These are phyloP conservation scores for Thermothelomyces thermophilus DNA, from an alignment of 2,329 filamentous ascomycete genomes.

Conservation along the genomic window DNA sequence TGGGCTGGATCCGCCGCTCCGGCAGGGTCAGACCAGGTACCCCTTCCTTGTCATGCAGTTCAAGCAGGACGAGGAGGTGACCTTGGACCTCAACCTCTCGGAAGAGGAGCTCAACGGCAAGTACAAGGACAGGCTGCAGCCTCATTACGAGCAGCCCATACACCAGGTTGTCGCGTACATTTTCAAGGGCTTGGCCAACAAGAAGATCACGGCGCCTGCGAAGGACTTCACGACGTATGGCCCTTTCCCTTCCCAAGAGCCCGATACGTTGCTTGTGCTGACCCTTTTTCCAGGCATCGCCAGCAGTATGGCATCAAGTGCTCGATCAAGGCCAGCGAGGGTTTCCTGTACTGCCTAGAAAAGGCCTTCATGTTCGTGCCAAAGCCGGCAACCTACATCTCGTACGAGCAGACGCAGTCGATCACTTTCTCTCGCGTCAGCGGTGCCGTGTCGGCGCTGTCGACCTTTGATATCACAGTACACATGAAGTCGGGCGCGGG, in stretches of 20 bases:
- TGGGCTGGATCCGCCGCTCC: conserved; percentile 86
- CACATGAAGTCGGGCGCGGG: conserved; percentile 79
- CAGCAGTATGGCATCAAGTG: conserved; percentile 95
- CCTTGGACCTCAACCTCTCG: conserved; percentile 91
- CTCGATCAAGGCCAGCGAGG: conserved; percentile 99
- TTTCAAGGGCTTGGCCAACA: conserved; percentile 88
- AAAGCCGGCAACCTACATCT: conserved; percentile 95
- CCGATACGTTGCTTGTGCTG: not conserved
- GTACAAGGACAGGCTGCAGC: conserved; percentile 83
- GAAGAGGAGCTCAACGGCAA: conserved; percentile 76
- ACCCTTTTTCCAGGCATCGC: conserved; percentile 58
- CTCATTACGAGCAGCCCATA: conserved; percentile 89
- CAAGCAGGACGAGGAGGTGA: conserved; percentile 95
- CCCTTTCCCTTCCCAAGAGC: conserved; percentile 13
- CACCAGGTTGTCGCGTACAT: conserved; percentile 92
- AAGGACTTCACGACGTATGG: conserved; percentile 82
- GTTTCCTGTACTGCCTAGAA: conserved; percentile 92
- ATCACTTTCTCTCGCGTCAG: conserved; percentile 95
- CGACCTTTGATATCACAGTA: conserved; percentile 96
- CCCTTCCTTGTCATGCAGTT: conserved; percentile 99
- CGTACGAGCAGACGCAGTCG: conserved; percentile 84
- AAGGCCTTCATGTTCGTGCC: conserved; percentile 99
- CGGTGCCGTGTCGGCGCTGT: conserved; percentile 84
- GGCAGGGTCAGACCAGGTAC: conserved; percentile 95
- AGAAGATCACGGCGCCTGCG: conserved; percentile 89